Percentiles rank a stretch among this genome's conserved stretches.
Conservation (phyloP, 257 asterid genomes). For the Solanum pinnatisectum region DNA sequence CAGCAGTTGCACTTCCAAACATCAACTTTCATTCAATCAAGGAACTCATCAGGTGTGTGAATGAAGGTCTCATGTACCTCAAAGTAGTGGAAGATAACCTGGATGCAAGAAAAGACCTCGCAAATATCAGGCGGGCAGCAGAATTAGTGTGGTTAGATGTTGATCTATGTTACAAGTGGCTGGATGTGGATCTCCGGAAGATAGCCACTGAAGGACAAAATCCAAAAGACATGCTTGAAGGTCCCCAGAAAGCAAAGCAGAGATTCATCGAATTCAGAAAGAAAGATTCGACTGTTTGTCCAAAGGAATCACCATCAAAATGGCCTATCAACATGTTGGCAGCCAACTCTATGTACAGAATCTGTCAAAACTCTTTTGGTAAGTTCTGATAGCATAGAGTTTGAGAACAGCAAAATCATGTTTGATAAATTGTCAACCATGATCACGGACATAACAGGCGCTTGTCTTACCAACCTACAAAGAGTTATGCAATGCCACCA, state of each 20-base stretch:
- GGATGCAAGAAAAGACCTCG: conserved; percentile 19
- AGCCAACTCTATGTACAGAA: conserved; percentile 70
- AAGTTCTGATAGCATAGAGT: conserved; percentile 7
- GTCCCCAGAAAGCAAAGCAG: conserved; percentile 42
- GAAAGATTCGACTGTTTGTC: conserved; percentile 17
- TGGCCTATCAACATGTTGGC: conserved; percentile 63
- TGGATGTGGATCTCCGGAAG: conserved; percentile 48
- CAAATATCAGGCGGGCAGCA: conserved; percentile 53
- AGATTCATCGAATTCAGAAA: conserved; percentile 32
- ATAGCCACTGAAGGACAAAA: conserved; percentile 24
- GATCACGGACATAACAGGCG: conserved; percentile 53
- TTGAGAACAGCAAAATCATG: conserved; percentile 22
- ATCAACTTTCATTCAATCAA: conserved; percentile 18
- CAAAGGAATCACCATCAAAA: conserved; percentile 29
- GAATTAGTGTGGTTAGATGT: conserved; percentile 50
- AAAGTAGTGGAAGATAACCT: conserved; percentile 41
- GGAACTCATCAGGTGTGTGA: conserved; percentile 31
- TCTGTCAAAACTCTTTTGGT: conserved; percentile 50
- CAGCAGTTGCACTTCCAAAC: conserved; percentile 44
- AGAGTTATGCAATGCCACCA: conserved; percentile 41
- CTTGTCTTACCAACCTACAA: conserved; percentile 58
- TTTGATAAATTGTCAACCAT: conserved; percentile 29
- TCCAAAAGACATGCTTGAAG: conserved; percentile 29
- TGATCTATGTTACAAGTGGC: conserved; percentile 59
- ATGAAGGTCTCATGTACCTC: conserved; percentile 48